Conservation (phyloP, 1,284 basidiomycete species). For the Irpex sp. region DNA sequence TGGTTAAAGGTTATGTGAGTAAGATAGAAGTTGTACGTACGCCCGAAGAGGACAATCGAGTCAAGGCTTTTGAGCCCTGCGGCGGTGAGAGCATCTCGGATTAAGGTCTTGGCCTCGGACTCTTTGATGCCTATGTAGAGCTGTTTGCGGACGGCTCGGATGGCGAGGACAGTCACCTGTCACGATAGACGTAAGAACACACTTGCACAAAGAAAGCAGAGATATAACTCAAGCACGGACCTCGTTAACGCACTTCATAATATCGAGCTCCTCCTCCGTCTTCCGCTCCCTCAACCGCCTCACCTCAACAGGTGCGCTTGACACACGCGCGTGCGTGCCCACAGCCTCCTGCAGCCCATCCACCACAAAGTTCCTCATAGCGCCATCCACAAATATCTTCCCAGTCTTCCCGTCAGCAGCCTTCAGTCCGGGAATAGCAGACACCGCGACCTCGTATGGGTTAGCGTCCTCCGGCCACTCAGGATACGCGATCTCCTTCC, state of each 20-base stretch:
- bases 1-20: not conserved
- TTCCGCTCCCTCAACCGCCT: conserved; percentile 70
- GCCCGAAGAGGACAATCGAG: conserved; percentile 75
- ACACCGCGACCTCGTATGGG: conserved; percentile 58
- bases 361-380: conserved; percentile 54
- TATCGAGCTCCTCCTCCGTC: conserved; percentile 62
- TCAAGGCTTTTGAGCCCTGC: conserved; percentile 58
- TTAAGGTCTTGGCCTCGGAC: conserved; percentile 57
- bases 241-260: conserved; percentile 79
- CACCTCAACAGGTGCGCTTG: conserved; percentile 52
- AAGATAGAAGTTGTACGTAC: conserved; percentile 34
- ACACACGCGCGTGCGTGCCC: conserved; percentile 31
- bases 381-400: conserved; percentile 60
- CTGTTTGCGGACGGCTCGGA: conserved; percentile 59
- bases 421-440: conserved; percentile 35
- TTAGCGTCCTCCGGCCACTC: conserved; percentile 74
- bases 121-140: conserved; percentile 76
- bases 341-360: conserved; percentile 56
- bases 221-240: conserved; percentile 35
- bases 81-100: conserved; percentile 49
- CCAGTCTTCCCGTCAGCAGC: conserved; percentile 12
- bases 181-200: not conserved
- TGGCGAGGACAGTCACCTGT: conserved; percentile 73
- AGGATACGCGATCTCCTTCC: conserved; percentile 44
- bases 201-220: too few species aligned